Evolutionary conservation across 176 grass and related monocot species (phyloP).

Genomic region (Panicum miliaceum): DNA sequence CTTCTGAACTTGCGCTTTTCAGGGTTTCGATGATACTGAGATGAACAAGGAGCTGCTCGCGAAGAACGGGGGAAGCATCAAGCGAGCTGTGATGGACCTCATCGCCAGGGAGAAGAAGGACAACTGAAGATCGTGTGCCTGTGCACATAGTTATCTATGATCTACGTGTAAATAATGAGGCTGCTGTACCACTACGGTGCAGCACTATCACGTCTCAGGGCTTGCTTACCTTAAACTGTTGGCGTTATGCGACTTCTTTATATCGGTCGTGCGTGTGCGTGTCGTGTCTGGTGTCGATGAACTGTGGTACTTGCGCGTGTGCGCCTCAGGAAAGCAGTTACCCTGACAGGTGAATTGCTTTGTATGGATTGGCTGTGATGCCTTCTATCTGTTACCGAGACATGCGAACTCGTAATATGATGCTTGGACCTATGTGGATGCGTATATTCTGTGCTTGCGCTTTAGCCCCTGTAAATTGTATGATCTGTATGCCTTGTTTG

Average conservation of each 20-base stretch:
- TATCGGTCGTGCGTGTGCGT: constrained; percentile 5
- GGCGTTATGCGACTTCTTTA: constrained; percentile 2
- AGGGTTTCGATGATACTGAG: constrained; percentile 86
- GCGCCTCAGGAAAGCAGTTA: constrained; percentile 17
- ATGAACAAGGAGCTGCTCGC: constrained; percentile 83
- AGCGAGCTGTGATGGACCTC: constrained; percentile 89
- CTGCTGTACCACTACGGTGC: not conserved
- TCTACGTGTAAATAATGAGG: constrained; percentile 49
- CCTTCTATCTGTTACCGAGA: not conserved
- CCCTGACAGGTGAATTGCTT: not conserved
- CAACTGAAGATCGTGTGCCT: constrained; percentile 48
- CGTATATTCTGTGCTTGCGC: not conserved
- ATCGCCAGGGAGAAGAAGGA: constrained; percentile 76
- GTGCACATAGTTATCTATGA: constrained; percentile 37
- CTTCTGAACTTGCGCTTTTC: constrained; percentile 29
- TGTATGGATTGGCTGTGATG: constrained; percentile 3
- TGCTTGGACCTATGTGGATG: not conserved
- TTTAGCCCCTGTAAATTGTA: not conserved
- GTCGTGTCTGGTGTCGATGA: constrained; percentile 18
- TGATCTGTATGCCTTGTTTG: not conserved
- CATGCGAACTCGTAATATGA: not conserved
- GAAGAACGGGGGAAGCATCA: constrained; percentile 89
- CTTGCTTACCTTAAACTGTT: constrained; percentile 31
- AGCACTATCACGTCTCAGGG: constrained; percentile 23
- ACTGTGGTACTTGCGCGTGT: not conserved